phyloP scores from a whole-genome alignment of 2,329 filamentous ascomycete species.

The Monosporascus sp. region DNA sequence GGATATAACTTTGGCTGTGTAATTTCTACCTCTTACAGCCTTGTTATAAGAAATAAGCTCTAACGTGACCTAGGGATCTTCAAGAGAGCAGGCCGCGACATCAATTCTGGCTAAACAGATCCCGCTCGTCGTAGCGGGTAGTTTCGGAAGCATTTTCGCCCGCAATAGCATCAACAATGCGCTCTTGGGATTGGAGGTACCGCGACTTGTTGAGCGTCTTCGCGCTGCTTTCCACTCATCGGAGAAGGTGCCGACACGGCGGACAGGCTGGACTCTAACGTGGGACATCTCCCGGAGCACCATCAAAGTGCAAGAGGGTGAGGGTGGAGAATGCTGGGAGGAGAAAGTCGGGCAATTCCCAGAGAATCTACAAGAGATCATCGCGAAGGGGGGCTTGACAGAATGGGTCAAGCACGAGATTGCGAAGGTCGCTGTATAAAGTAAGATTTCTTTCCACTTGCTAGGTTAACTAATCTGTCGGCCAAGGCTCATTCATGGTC shows the following conservation, averaged over 20 bases:
- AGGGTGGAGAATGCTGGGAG: constrained; percentile 61
- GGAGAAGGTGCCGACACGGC: constrained; percentile 48
- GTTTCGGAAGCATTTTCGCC: constrained; percentile 79
- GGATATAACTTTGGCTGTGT: constrained; percentile 76
- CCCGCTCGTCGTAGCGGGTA: constrained; percentile 72
- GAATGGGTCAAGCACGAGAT: constrained; percentile 77
- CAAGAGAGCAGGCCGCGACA: constrained; percentile 82
- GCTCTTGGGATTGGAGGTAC: constrained; percentile 66
- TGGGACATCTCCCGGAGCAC: constrained; percentile 75
- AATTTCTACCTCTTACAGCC: too few relatives aligned
- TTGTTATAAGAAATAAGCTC: too few relatives aligned
- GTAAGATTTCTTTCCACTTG: too few relatives aligned
- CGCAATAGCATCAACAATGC: constrained; percentile 78
- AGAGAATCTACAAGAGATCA: constrained; percentile 81
- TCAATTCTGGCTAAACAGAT: constrained; percentile 47
- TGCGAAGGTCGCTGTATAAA: constrained; percentile 6
- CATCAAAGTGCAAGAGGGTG: constrained; percentile 63
- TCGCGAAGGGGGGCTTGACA: constrained; percentile 71
- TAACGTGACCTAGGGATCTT: constrained; percentile 55
- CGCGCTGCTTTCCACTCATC: constrained; percentile 50
- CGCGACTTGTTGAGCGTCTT: constrained; percentile 60
- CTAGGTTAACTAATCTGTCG: too few relatives aligned
- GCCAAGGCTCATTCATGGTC: too few relatives aligned
- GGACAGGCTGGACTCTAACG: constrained; percentile 76
- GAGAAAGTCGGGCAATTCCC: constrained; percentile 80